Evolutionary conservation across 441 rosid genomes (phyloP).

Genomic region (Adansonia rubrostipa): DNA sequence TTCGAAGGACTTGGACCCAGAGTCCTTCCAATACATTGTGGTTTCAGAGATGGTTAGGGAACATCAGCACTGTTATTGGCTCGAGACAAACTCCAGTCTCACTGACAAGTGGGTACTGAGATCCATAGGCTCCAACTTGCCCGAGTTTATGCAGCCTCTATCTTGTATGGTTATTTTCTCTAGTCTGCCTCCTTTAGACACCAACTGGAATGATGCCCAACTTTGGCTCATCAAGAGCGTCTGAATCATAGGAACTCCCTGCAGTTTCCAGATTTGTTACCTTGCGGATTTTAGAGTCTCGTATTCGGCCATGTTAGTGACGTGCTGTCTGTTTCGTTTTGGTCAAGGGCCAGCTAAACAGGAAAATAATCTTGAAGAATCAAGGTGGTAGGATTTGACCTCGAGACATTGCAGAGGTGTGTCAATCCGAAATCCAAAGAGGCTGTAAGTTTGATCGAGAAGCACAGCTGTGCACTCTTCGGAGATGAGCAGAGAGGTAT

Average conservation of each 20-base stretch:
- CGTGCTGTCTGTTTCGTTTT: slow-evolving; percentile 19
- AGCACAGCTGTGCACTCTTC: slow-evolving; percentile 71
- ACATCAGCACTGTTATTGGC: slow-evolving; percentile 76
- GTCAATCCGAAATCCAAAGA: slow-evolving; percentile 71
- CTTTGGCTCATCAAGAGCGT: slow-evolving; percentile 34
- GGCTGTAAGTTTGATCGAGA: slow-evolving; percentile 71
- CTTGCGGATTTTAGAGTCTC: slow-evolving; percentile 42
- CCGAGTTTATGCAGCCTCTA: slow-evolving; percentile 64
- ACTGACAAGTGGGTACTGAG: slow-evolving; percentile 83
- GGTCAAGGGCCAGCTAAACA: slow-evolving; percentile 38
- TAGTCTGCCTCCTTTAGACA: slow-evolving; percentile 77
- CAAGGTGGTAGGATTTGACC: slow-evolving; percentile 74
- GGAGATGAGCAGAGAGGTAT: slow-evolving; percentile 48
- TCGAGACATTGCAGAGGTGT: slow-evolving; percentile 68
- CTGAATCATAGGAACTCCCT: slow-evolving; percentile 35
- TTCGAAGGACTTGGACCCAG: slow-evolving; percentile 82
- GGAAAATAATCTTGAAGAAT: slow-evolving; percentile 39
- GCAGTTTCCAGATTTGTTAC: slow-evolving; percentile 44
- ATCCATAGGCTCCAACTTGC: slow-evolving; percentile 53
- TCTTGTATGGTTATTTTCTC: slow-evolving; percentile 83
- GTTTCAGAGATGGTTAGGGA: slow-evolving; percentile 70
- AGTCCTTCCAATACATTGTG: slow-evolving; percentile 71
- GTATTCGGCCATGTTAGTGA: slow-evolving; percentile 42
- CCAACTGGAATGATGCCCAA: slow-evolving; percentile 58
- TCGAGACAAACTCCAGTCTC: slow-evolving; percentile 71